phyloP scores from a whole-genome alignment of 805 yeast species.

The Candida lessepsii region DNA sequence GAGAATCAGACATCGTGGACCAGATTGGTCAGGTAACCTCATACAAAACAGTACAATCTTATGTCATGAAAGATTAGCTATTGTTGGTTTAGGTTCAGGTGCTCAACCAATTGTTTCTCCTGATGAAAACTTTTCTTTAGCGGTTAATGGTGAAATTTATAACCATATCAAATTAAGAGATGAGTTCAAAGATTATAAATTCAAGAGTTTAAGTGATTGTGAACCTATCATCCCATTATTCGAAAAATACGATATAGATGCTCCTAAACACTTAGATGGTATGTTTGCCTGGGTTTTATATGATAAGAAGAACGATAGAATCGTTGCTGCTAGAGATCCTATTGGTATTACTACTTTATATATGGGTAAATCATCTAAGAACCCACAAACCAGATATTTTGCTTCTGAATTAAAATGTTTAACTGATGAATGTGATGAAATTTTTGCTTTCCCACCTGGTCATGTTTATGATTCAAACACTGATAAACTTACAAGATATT shows the following conservation, averaged over 20 bases:
- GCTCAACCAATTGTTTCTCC: constrained; percentile 92
- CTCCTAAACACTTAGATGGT: constrained; percentile 93
- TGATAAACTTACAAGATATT: constrained; percentile 83
- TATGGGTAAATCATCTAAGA: constrained; percentile 77
- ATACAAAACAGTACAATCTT: constrained; percentile 76
- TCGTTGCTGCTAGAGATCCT: constrained; percentile 97
- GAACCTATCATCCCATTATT: constrained; percentile 95
- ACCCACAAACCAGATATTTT: constrained; percentile 78
- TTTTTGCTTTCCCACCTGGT: constrained; percentile 97
- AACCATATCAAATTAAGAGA: constrained; percentile 90
- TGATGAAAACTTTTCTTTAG: constrained; percentile 69
- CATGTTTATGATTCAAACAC: constrained; percentile 92
- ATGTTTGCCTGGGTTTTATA: constrained; percentile 96
- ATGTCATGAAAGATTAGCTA: constrained; percentile 94
- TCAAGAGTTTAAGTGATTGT: constrained; percentile 89
- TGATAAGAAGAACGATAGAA: constrained; percentile 80
- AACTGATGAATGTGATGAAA: constrained; percentile 90
- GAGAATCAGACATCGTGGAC: constrained; percentile 97
- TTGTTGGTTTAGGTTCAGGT: constrained; percentile 96
- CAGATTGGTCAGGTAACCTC: constrained; percentile 97
- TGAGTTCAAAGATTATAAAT: constrained; percentile 68
- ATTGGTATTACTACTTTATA: constrained; percentile 95
- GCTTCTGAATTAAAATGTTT: constrained; percentile 95
- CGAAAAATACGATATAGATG: constrained; percentile 81
- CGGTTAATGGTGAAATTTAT: constrained; percentile 98